phyloP scores from a whole-genome alignment of 2,329 filamentous ascomycete species.

The Orbilia blumenaviensis region DNA sequence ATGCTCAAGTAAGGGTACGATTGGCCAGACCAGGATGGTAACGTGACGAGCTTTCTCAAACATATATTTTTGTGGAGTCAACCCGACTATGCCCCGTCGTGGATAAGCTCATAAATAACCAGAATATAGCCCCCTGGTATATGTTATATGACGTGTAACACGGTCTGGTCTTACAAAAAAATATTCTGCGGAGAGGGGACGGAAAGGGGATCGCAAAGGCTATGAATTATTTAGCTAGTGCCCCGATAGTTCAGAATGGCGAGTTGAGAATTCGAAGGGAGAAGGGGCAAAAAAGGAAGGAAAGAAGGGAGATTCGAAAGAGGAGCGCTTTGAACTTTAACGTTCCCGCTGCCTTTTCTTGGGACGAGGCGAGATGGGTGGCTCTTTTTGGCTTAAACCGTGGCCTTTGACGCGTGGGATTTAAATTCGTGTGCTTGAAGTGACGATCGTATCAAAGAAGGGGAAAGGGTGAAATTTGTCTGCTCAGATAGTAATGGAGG shows the following conservation, averaged over 20 bases:
- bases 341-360: slow-evolving; percentile 6
- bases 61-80: slow-evolving; percentile 13
- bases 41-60: slow-evolving; percentile 30
- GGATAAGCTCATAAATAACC: slow-evolving; percentile 37
- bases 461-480: slow-evolving; percentile 11
- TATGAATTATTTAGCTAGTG: background rate
- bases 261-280: background rate
- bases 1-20: background rate
- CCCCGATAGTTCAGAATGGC: background rate
- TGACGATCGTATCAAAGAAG: slow-evolving; percentile 24
- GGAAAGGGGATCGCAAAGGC: background rate
- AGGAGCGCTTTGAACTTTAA: slow-evolving; percentile 27
- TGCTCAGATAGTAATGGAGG: background rate
- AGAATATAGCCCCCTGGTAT: slow-evolving; percentile 37
- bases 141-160: slow-evolving; percentile 53
- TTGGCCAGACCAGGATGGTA: slow-evolving; percentile 9
- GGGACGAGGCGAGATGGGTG: slow-evolving; percentile 16
- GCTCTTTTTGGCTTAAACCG: slow-evolving; percentile 34
- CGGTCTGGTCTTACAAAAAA: slow-evolving; percentile 14
- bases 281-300: background rate
- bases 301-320: slow-evolving; percentile 2
- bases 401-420: slow-evolving; percentile 18
- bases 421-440: slow-evolving; percentile 24
- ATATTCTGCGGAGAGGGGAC: slow-evolving; percentile 12
- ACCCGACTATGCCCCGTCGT: background rate